Conservation (phyloP, 805 yeast genomes). For the Ogataea paraovalis region DNA sequence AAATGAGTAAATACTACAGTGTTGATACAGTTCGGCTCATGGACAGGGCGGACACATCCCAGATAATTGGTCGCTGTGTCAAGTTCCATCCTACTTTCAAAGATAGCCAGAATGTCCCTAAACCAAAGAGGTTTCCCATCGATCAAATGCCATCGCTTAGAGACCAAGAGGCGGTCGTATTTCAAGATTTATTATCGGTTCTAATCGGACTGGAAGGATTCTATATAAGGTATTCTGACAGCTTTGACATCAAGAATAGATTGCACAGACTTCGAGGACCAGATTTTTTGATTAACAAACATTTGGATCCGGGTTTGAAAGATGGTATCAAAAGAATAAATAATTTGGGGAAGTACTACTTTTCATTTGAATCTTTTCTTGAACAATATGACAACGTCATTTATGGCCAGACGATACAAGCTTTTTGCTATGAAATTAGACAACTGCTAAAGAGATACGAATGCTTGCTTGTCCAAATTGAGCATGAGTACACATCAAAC, state of each 20-base stretch:
- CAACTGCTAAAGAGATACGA: slow-evolving; percentile 36
- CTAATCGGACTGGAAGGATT: slow-evolving; percentile 74
- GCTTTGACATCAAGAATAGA: slow-evolving; percentile 44
- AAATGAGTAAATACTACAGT: background rate
- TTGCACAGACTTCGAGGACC: slow-evolving; percentile 59
- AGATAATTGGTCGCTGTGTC: slow-evolving; percentile 16
- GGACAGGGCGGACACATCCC: slow-evolving; percentile 6
- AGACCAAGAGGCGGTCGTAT: slow-evolving; percentile 69
- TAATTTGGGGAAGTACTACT: slow-evolving; percentile 59
- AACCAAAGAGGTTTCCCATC: slow-evolving; percentile 35
- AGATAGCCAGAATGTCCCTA: slow-evolving; percentile 6
- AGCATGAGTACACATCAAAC: slow-evolving; percentile 46
- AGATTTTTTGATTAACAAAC: slow-evolving; percentile 66
- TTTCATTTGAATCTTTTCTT: slow-evolving; percentile 54
- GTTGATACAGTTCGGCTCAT: slow-evolving; percentile 10
- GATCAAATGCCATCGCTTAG: slow-evolving; percentile 43
- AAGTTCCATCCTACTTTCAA: slow-evolving; percentile 19
- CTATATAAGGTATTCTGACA: slow-evolving; percentile 64
- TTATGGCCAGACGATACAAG: slow-evolving; percentile 72
- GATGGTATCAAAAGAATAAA: slow-evolving; percentile 61
- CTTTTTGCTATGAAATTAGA: slow-evolving; percentile 61
- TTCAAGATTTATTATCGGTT: slow-evolving; percentile 65
- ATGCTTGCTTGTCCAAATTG: slow-evolving; percentile 39
- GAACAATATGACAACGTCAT: slow-evolving; percentile 50
- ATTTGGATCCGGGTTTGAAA: slow-evolving; percentile 69